phyloP scores from a whole-genome alignment of 108 stramenopile genomes.

The Heterococcus sp. region DNA sequence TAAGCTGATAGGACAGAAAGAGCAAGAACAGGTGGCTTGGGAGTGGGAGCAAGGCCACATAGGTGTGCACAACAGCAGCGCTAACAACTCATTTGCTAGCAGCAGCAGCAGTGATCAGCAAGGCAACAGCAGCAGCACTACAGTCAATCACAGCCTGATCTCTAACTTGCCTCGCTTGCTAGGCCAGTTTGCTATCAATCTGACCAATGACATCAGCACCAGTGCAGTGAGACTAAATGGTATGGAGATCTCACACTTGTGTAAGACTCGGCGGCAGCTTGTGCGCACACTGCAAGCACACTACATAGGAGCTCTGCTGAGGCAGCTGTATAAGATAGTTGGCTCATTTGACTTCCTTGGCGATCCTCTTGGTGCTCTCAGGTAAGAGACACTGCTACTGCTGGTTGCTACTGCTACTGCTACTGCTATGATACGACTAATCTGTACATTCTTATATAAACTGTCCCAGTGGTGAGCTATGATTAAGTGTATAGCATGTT shows the following conservation, averaged over 20 bases:
- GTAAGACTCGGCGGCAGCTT: conserved; percentile 54
- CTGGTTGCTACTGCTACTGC: too few species aligned
- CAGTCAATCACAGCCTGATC: background rate
- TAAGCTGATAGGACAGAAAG: conserved; percentile 18
- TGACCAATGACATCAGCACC: conserved; percentile 66
- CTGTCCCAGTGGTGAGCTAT: too few species aligned
- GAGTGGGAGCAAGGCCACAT: conserved; percentile 12
- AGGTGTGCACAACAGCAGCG: background rate
- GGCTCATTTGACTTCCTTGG: conserved; percentile 90
- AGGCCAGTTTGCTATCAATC: conserved; percentile 51
- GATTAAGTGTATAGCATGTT: too few species aligned
- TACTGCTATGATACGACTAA: too few species aligned
- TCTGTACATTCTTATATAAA: too few species aligned
- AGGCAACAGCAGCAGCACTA: background rate
- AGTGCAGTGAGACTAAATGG: conserved; percentile 79
- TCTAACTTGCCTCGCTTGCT: conserved; percentile 31
- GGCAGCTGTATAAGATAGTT: conserved; percentile 88
- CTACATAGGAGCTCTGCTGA: conserved; percentile 71
- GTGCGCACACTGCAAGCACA: conserved; percentile 65
- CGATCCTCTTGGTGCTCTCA: conserved; percentile 81
- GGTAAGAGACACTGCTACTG: too few species aligned
- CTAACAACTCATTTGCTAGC: too few species aligned
- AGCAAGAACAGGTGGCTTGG: conserved; percentile 31
- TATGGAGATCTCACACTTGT: conserved; percentile 64
- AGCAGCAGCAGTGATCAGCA: conserved; percentile 1